Evolutionary conservation across 2,329 filamentous ascomycete species (phyloP).

Genomic region (Venturiaceae sp.): DNA sequence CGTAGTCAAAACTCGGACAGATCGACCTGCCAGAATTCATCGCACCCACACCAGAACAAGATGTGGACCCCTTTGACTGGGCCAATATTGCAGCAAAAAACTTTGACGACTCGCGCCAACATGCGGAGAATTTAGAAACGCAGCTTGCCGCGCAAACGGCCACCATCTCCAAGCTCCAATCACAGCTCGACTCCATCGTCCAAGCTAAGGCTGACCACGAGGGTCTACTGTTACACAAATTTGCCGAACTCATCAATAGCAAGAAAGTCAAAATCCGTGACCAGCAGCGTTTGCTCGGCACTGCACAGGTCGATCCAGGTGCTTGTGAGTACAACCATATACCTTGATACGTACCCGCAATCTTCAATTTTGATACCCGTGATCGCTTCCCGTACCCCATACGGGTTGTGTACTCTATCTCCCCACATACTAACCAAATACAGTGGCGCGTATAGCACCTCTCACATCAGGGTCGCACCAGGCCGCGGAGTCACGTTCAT

Average conservation of each 20-base stretch:
- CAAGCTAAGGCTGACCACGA: constrained; percentile 59
- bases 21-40: constrained; percentile 47
- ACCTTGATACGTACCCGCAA: background rate
- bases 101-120: constrained; percentile 34
- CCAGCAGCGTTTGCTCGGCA: constrained; percentile 4
- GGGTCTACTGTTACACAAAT: constrained; percentile 56
- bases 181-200: constrained; percentile 57
- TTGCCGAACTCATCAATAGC: constrained; percentile 60
- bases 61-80: constrained; percentile 62
- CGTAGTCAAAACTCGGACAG: constrained; percentile 58
- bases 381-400: background rate
- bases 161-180: constrained; percentile 48
- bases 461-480: constrained; percentile 16
- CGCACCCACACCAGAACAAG: too few species aligned
- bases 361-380: background rate
- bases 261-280: constrained; percentile 74
- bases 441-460: constrained; percentile 13
- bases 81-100: constrained; percentile 48
- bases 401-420: background rate
- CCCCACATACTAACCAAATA: background rate
- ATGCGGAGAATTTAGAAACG: constrained; percentile 32
- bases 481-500: constrained; percentile 21
- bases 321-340: constrained; percentile 16
- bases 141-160: constrained; percentile 41
- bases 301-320: constrained; percentile 17